Percentiles rank a stretch among this genome's conserved stretches.
Evolutionary conservation across 2,329 filamentous ascomycete genomes (phyloP).

Genomic region (Amphichorda felina): DNA sequence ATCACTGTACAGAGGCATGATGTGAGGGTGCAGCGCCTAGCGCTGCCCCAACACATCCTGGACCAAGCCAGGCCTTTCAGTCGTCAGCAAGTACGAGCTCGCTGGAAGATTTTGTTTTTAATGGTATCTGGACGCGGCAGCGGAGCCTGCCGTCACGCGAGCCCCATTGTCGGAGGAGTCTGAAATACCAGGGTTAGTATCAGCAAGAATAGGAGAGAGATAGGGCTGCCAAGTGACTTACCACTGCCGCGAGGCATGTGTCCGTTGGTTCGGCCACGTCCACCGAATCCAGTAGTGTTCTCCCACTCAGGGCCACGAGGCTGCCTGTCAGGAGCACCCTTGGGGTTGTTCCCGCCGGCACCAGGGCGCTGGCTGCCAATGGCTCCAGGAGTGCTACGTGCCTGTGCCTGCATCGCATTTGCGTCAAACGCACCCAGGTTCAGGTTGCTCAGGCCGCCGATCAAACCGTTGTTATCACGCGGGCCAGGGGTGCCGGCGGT

Average conservation of each 20-base stretch:
- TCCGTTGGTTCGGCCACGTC: slow-evolving; percentile 43
- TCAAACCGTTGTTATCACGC: slow-evolving; percentile 27
- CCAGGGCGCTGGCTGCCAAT: slow-evolving; percentile 54
- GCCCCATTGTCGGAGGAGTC: slow-evolving; percentile 31
- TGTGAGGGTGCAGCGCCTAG: neutral
- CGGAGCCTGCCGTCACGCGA: slow-evolving; percentile 22
- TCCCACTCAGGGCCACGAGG: slow-evolving; percentile 56
- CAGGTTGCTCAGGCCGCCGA: slow-evolving; percentile 36
- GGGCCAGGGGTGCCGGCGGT: slow-evolving; percentile 23
- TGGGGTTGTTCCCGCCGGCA: slow-evolving; percentile 27
- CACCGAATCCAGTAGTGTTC: slow-evolving; percentile 36
- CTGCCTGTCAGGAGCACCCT: slow-evolving; percentile 46
- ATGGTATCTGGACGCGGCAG: slow-evolving; percentile 23
- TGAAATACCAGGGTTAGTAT: slow-evolving; percentile 10
- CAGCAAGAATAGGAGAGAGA: too few species aligned
- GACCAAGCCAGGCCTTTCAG: too few species aligned
- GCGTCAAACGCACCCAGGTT: slow-evolving; percentile 40
- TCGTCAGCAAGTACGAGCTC: too few species aligned
- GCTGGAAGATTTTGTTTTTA: too few species aligned
- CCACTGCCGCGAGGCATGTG: slow-evolving; percentile 51
- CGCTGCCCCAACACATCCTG: neutral
- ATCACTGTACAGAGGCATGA: neutral
- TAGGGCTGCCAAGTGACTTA: slow-evolving; percentile 20
- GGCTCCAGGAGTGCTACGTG: slow-evolving; percentile 42
- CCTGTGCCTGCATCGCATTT: slow-evolving; percentile 21